These are phyloP conservation scores for Ilyonectria robusta DNA, from an alignment of 2,329 filamentous ascomycete species.

Conservation along the genomic window DNA sequence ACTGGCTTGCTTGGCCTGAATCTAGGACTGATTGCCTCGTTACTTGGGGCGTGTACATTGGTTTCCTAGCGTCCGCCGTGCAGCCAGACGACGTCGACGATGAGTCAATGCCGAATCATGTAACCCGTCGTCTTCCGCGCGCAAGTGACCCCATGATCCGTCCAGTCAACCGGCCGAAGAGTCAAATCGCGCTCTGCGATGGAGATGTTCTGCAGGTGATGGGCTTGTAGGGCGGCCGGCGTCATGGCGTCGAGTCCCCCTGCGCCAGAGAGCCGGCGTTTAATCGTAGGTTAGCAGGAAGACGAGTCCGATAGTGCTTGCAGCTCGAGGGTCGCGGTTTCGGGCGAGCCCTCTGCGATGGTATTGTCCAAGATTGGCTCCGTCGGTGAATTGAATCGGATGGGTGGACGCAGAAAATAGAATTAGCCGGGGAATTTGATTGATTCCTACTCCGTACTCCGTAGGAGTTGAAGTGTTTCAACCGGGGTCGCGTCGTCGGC, in stretches of 20 bases:
- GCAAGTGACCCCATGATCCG: slow-evolving; percentile 41
- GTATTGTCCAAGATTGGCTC: slow-evolving; percentile 8
- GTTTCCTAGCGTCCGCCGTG: slow-evolving; percentile 21
- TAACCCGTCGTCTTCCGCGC: slow-evolving; percentile 13
- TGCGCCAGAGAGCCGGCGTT: slow-evolving; percentile 10
- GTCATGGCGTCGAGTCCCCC: slow-evolving; percentile 7
- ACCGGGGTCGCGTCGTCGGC: slow-evolving; percentile 37
- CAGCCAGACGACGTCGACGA: slow-evolving; percentile 21
- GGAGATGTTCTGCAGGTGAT: slow-evolving; percentile 10
- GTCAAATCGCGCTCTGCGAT: slow-evolving; percentile 5
- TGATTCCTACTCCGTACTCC: not conserved
- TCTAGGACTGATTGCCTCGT: slow-evolving; percentile 30
- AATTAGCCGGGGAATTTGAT: slow-evolving; percentile 15
- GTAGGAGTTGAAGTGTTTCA: slow-evolving; percentile 36
- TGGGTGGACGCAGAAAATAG: slow-evolving; percentile 27
- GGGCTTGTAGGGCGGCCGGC: not conserved
- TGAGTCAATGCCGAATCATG: slow-evolving; percentile 46
- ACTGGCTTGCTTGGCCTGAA: slow-evolving; percentile 7
- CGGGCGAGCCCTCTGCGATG: slow-evolving; percentile 1
- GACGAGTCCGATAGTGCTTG: slow-evolving; percentile 1
- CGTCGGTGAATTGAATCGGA: not conserved
- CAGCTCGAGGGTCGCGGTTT: not conserved
- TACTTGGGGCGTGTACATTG: slow-evolving; percentile 24
- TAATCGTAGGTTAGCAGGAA: slow-evolving; percentile 12
- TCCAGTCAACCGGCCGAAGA: slow-evolving; percentile 24